Evolutionary conservation across 116 monocot genomes (phyloP), one percentile per base, ranked within the genome.

Genomic region (Iris pallida): DNA sequence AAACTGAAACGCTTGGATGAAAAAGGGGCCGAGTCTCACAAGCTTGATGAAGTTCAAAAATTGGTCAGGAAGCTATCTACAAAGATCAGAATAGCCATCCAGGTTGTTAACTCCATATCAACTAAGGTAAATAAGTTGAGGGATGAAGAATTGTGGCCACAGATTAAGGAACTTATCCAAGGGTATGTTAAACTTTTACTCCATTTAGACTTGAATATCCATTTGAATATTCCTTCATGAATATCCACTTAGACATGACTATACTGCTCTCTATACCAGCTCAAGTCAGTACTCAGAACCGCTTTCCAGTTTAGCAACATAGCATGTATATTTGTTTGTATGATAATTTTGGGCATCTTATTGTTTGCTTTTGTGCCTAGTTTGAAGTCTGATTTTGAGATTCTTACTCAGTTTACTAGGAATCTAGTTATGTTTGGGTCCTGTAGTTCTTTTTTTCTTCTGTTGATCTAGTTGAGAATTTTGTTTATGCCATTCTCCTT

Each of bases 101-200:
- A 96, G 65, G 68, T 92, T 76, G 71, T 96, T 43, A 73, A 79
- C 57, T 69, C 82, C 52, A 89, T 96, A 55, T 87, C 96, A 71
- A 85, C 56, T 10, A 89, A 82, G n/a, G n/a, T n/a, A n/a, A n/a
- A n/a, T n/a, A n/a, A n/a, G n/a, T n/a, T n/a, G n/a, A n/a, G n/a
- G n/a, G 81, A 87, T 96, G 81, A 89, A 65, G 96, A 96, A 60
- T 77, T 96, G 42, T 92, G 89, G 89, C 96, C 92, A 20, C 89
- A 85, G 53, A 75, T 85, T 41, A 65, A 71, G 61, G 89, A 81
- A 64, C 80, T 96, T 61, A 79, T 96, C 61, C 73, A 83, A 57
- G 89, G 92, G 96, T 96, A 85, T 55, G 78, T 47, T 16, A 42
- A 51, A 66, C 4, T 49, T n/a, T 54, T 53, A 14, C 5, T 41